Percentiles rank a stretch among this genome's conserved stretches.
phyloP scores from a whole-genome alignment of 441 rosid species.

The Corymbia calophylla region DNA sequence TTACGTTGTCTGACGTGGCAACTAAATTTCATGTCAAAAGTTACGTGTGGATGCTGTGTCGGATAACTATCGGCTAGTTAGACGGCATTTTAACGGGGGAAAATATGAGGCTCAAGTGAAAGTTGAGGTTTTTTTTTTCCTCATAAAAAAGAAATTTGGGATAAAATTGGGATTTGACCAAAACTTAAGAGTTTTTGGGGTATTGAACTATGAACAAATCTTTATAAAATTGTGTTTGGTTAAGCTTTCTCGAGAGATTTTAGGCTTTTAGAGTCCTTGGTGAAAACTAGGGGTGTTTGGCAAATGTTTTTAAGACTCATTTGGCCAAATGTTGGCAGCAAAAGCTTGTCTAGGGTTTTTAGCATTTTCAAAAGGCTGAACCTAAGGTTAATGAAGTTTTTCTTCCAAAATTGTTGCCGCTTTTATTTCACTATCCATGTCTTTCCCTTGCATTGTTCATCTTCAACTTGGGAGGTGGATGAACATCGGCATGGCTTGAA shows the following conservation, averaged over 20 bases:
- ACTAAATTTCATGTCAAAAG: background rate
- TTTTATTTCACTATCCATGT: background rate
- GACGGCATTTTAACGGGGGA: background rate
- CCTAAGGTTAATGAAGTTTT: background rate
- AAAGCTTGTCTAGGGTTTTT: background rate
- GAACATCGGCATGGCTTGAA: background rate
- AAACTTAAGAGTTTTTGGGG: rapidly evolving
- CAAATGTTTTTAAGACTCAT: background rate
- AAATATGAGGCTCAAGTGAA: background rate
- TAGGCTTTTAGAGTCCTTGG: background rate
- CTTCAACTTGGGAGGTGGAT: background rate
- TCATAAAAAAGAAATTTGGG: rapidly evolving
- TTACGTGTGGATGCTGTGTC: background rate
- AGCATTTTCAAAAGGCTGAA: background rate
- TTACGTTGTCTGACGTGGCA: background rate
- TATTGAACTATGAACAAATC: background rate
- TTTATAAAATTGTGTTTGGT: rapidly evolving
- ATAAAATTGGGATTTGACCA: no score
- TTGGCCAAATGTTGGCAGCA: background rate
- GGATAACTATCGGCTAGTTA: background rate
- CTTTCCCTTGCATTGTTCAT: background rate
- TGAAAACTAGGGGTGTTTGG: background rate
- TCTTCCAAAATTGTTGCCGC: background rate
- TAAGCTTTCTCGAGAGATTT: background rate
- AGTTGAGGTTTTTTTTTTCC: background rate